phyloP scores from a whole-genome alignment of 2,329 filamentous ascomycete species.

The Bertia moriformis region DNA sequence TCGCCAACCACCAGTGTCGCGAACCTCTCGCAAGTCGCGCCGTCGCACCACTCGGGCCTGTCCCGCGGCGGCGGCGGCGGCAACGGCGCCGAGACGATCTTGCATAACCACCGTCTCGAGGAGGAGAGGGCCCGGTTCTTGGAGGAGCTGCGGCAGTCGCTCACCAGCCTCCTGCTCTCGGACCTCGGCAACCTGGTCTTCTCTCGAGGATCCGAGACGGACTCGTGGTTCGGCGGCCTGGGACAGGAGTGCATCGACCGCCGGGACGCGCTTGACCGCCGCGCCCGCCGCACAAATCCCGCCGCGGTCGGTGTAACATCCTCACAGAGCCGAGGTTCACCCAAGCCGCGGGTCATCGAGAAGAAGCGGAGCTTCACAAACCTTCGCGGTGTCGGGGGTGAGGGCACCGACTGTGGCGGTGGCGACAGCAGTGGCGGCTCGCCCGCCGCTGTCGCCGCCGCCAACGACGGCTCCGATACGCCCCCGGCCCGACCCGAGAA shows the following conservation, averaged over 20 bases:
- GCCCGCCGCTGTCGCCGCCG: too few species aligned
- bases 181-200: constrained; percentile 80
- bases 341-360: constrained; percentile 37
- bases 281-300: constrained; percentile 26
- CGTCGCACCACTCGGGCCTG: constrained; percentile 21
- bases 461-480: neutral
- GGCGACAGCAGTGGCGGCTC: constrained; percentile 24
- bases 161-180: constrained; percentile 75
- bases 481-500: neutral
- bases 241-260: constrained; percentile 52
- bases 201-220: constrained; percentile 81
- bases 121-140: constrained; percentile 70
- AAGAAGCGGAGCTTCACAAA: constrained; percentile 59
- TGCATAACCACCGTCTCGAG: constrained; percentile 41
- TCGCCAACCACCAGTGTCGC: constrained; percentile 48
- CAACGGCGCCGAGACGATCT: constrained; percentile 44
- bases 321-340: constrained; percentile 25
- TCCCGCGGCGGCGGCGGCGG: too few species aligned
- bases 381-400: constrained; percentile 36
- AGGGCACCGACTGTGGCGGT: constrained; percentile 20
- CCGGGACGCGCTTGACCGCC: constrained; percentile 36
- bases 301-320: constrained; percentile 11
- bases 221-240: constrained; percentile 66
- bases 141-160: constrained; percentile 58
- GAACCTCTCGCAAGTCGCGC: constrained; percentile 33